Percentiles rank a stretch among this genome's conserved stretches.
These are phyloP conservation scores for Erythrophleum ivorense DNA, from an alignment of 331 rosid genomes.

Conservation along the genomic window DNA sequence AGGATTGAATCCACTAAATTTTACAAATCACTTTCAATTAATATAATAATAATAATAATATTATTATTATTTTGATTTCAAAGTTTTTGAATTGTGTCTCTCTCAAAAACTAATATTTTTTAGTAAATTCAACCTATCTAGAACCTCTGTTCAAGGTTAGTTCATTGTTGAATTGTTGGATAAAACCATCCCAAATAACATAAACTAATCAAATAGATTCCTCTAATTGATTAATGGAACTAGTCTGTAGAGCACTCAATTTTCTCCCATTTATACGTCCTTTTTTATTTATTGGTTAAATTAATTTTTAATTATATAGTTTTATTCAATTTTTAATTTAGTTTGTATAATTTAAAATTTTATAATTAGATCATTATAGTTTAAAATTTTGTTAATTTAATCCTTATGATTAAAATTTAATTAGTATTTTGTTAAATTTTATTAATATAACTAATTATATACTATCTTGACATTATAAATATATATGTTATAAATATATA, in stretches of 20 bases:
- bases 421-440: too few relatives aligned
- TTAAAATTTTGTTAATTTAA: too few relatives aligned
- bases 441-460: neutral
- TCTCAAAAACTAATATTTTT: slow-evolving; percentile 25
- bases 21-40: slow-evolving; percentile 35
- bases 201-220: slow-evolving; percentile 31
- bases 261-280: neutral
- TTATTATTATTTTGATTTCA: neutral
- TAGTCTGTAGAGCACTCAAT: neutral
- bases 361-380: too few relatives aligned
- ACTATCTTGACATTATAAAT: too few relatives aligned
- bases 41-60: neutral
- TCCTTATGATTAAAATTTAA: too few relatives aligned
- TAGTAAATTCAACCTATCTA: slow-evolving; percentile 38
- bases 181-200: slow-evolving; percentile 18
- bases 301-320: too few relatives aligned
- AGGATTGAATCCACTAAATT: slow-evolving; percentile 2
- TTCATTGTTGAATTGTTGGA: slow-evolving; percentile 40
- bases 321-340: too few relatives aligned
- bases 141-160: slow-evolving; percentile 26
- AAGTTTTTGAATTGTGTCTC: slow-evolving; percentile 26
- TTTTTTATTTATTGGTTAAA: too few relatives aligned
- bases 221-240: neutral
- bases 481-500: too few relatives aligned
- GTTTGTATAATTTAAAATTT: too few relatives aligned